Evolutionary conservation across 768 basidiomycete species (phyloP).

Genomic region (Vararia minispora): DNA sequence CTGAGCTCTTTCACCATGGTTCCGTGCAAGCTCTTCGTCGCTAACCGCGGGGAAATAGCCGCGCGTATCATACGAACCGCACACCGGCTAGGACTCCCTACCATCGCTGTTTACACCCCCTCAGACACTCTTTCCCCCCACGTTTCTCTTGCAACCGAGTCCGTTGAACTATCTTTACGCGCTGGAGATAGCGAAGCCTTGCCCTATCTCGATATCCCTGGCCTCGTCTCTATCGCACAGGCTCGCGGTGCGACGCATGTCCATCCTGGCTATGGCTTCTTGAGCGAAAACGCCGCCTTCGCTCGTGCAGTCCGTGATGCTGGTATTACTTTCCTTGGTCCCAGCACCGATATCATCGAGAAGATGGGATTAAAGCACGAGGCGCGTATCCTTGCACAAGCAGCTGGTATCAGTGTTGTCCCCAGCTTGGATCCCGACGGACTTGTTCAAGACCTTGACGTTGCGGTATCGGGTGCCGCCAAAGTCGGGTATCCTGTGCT

Average conservation of each 20-base stretch:
- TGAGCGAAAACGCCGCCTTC: constrained; percentile 53
- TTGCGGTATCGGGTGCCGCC: constrained; percentile 29
- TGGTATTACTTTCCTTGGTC: constrained; percentile 50
- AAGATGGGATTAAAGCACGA: constrained; percentile 55
- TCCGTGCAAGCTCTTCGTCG: constrained; percentile 53
- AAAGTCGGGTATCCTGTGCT: constrained; percentile 49
- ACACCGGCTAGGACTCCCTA: constrained; percentile 35
- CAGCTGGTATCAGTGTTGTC: constrained; percentile 41
- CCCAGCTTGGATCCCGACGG: constrained; percentile 32
- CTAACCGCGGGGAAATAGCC: constrained; percentile 68
- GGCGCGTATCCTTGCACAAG: constrained; percentile 32
- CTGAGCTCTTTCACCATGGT: too few species aligned
- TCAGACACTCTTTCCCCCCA: constrained; percentile 50
- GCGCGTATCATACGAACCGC: constrained; percentile 51
- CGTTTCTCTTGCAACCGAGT: constrained; percentile 43
- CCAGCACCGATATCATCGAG: constrained; percentile 35
- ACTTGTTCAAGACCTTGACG: constrained; percentile 29
- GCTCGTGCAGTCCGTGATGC: constrained; percentile 32
- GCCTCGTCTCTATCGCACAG: constrained; percentile 33
- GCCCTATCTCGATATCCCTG: constrained; percentile 30
- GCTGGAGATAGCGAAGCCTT: too few species aligned
- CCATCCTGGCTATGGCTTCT: constrained; percentile 56
- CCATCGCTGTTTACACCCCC: constrained; percentile 47
- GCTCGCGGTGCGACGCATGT: constrained; percentile 35
- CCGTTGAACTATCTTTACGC: constrained; percentile 27